Conservation (phyloP, 2,329 filamentous ascomycete genomes). For the Sclerotiophoma versabilis region DNA sequence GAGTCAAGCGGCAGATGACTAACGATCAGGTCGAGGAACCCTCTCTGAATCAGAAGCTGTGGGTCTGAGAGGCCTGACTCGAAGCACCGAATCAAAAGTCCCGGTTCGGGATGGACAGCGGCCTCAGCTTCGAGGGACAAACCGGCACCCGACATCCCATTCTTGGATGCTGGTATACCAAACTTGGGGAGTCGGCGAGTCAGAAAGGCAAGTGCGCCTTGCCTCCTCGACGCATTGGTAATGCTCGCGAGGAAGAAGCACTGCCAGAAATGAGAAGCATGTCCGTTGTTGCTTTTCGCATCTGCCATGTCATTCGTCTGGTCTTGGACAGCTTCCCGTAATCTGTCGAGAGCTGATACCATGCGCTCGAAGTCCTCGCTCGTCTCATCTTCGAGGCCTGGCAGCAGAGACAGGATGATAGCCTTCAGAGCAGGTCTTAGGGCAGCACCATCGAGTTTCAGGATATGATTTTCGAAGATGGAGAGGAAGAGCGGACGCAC, state of each 20-base stretch:
- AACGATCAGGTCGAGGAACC: constrained; percentile 91
- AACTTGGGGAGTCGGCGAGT: constrained; percentile 79
- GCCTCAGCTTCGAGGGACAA: constrained; percentile 65
- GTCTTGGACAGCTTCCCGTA: constrained; percentile 71
- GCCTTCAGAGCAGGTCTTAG: constrained; percentile 90
- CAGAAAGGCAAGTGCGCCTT: constrained; percentile 88
- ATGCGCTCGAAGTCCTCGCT: constrained; percentile 97
- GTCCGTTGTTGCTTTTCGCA: constrained; percentile 47
- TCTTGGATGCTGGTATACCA: constrained; percentile 45
- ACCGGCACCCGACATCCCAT: constrained; percentile 10
- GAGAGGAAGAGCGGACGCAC: constrained; percentile 86
- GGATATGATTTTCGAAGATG: constrained; percentile 80
- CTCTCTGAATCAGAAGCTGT: constrained; percentile 89
- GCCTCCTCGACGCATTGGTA: constrained; percentile 82
- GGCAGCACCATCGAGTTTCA: constrained; percentile 72
- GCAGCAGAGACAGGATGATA: constrained; percentile 85
- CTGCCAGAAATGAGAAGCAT: constrained; percentile 96
- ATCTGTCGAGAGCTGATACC: constrained; percentile 75
- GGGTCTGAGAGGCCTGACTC: constrained; percentile 86
- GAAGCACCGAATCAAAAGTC: constrained; percentile 88
- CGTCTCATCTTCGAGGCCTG: constrained; percentile 92
- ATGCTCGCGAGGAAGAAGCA: constrained; percentile 94
- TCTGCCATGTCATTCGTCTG: constrained; percentile 58
- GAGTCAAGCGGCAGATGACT: constrained; percentile 88
- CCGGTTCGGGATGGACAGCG: constrained; percentile 89